These are phyloP conservation scores for Xylaria sp. DNA, from an alignment of 495 filamentous ascomycete genomes.

Conservation along the genomic window DNA sequence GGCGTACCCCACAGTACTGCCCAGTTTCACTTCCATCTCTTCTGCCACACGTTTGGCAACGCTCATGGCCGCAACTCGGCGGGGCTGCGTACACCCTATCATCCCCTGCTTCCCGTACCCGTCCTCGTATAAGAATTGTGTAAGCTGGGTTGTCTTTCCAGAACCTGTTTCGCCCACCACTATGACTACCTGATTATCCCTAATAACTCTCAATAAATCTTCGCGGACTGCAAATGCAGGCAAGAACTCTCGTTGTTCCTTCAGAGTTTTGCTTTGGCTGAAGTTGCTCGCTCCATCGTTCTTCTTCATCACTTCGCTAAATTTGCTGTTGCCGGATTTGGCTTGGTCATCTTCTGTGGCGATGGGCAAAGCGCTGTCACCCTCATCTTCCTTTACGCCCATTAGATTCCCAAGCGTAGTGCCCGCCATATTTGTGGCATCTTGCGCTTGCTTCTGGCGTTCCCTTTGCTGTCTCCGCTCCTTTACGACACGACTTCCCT, in stretches of 20 bases:
- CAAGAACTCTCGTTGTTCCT: conserved; percentile 91
- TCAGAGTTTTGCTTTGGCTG: conserved; percentile 87
- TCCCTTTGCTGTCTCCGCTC: conserved; percentile 92
- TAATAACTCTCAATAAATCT: conserved; percentile 90
- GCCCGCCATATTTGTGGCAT: conserved; percentile 91
- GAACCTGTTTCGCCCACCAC: conserved; percentile 97
- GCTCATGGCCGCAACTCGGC: conserved; percentile 97
- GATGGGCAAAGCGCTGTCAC: conserved; percentile 81
- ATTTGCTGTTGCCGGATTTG: conserved; percentile 68
- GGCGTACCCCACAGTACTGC: conserved; percentile 89
- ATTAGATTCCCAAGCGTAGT: conserved; percentile 93
- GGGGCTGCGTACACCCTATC: conserved; percentile 95
- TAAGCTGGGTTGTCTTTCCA: conserved; percentile 95
- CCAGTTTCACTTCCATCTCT: conserved; percentile 97
- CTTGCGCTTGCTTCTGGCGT: conserved; percentile 91
- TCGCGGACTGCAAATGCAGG: conserved; percentile 98
- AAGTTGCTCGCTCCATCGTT: conserved; percentile 89
- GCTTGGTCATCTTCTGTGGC: conserved; percentile 72
- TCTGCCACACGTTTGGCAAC: conserved; percentile 98
- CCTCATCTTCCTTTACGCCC: conserved; percentile 94
- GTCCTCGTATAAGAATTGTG: conserved; percentile 93
- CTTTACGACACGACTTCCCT: conserved; percentile 91
- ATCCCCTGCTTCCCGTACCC: conserved; percentile 86
- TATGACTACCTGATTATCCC: conserved; percentile 96
- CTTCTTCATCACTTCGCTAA: conserved; percentile 89